Evolutionary conservation across 805 yeast species (phyloP).

Genomic region (Saccharomycopsis fermentans): DNA sequence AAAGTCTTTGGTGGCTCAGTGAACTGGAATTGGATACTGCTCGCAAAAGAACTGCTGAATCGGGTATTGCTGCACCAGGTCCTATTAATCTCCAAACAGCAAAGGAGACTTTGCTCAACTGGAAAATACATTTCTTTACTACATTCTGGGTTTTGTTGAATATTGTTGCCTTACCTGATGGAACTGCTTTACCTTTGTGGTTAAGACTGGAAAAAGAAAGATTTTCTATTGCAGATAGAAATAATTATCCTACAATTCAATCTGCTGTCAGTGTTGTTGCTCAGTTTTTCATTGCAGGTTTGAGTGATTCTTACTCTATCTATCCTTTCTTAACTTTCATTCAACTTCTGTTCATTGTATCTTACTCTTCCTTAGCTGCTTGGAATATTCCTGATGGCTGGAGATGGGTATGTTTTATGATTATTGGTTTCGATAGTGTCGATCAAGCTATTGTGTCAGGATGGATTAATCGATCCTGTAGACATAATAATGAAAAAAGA

Average conservation of each 20-base stretch:
- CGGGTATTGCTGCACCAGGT: background rate
- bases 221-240: slow-evolving; percentile 23
- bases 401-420: slow-evolving; percentile 41
- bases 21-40: background rate
- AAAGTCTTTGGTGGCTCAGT: background rate
- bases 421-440: slow-evolving; percentile 37
- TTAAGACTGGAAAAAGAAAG: background rate
- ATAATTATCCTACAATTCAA: slow-evolving; percentile 32
- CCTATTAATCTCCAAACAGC: background rate
- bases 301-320: slow-evolving; percentile 35
- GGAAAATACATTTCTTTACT: background rate
- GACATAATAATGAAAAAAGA: slow-evolving; percentile 26
- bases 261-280: slow-evolving; percentile 31
- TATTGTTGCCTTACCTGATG: background rate
- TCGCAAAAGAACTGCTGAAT: background rate
- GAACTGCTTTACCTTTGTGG: background rate
- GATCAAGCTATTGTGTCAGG: slow-evolving; percentile 49
- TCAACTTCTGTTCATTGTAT: slow-evolving; percentile 23
- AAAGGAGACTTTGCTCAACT: background rate
- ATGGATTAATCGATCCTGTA: slow-evolving; percentile 43
- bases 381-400: slow-evolving; percentile 41
- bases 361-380: slow-evolving; percentile 33
- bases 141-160: background rate
- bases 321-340: slow-evolving; percentile 32
- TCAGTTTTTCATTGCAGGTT: slow-evolving; percentile 25